A percentile compares a stretch with the other conserved stretches of the same genome.
Conservation (phyloP, 352 stramenopile genomes). For the Poterioochromonas sp. region DNA sequence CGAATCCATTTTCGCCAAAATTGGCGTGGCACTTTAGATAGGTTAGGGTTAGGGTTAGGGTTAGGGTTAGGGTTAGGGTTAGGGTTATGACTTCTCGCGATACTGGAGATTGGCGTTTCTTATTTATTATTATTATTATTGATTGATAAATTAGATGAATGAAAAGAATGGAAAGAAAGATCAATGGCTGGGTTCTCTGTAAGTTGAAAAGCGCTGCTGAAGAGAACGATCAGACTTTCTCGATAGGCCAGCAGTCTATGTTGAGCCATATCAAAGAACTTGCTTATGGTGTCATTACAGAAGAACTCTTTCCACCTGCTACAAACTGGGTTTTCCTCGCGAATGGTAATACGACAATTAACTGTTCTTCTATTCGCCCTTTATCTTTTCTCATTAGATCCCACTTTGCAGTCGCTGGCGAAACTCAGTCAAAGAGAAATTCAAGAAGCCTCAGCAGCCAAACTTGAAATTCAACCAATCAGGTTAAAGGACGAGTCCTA, state of each 20-base stretch:
- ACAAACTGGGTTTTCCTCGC: not conserved
- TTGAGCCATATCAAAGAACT: not conserved
- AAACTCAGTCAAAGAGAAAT: too few species aligned
- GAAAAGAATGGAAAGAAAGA: not conserved
- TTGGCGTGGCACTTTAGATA: too few species aligned
- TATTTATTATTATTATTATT: too few species aligned
- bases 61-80: too few species aligned
- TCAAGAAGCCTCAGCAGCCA: not conserved
- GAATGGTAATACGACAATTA: not conserved
- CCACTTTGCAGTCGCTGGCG: not conserved
- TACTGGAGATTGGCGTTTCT: too few species aligned
- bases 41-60: too few species aligned
- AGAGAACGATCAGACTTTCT: not conserved
- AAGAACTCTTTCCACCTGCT: not conserved
- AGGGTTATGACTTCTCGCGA: too few species aligned
- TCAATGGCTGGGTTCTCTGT: not conserved
- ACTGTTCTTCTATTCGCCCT: not conserved
- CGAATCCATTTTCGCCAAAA: too few species aligned
- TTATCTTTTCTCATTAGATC: too few species aligned
- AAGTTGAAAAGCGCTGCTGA: not conserved
- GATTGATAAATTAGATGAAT: too few species aligned
- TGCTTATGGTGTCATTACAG: not conserved
- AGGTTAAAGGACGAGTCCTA: not conserved
- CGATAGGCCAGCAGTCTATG: not conserved
- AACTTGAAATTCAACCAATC: not conserved